Base-by-base conservation (phyloP, 306 rosid genomes). In the Sindora glabra region DNA sequence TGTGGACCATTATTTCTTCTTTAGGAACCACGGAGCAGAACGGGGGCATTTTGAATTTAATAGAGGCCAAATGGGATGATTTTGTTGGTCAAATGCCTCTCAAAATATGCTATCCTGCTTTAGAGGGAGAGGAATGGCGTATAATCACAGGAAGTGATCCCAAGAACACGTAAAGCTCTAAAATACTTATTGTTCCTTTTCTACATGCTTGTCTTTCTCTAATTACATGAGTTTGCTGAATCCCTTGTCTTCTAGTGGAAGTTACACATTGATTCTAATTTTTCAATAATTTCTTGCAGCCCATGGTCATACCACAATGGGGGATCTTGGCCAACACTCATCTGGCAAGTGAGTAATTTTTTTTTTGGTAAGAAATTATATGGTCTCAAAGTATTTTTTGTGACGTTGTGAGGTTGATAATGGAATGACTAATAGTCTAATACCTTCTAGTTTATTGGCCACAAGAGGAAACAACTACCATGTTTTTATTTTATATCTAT, bases 231-330 rank as follows among this genome's bases (percentile, higher is more conserved):
- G 33, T 56, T 50, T 67, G 44, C 33, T 27, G 21, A 22, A 25
- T 47, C 6, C 42, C 24, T 11, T 40, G 17, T 15, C 57, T 51
- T 16, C 11, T 3, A 11, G 42, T 58, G 9, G 34, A 50, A 56
- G 39, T 32, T 38, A 16, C 54, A 3, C 26, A 19, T 38, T 30
- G 27, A 51, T 59, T 23, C 75, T 46, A 47, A 73, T 49, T 60
- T n/a, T 40, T 62, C 21, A 40, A 25, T 53, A 53, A 54, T 56
- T 67, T 51, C 62, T 72, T 74, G 80, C 83, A 90, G 95, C 65
- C 86, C 94, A 9, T 90, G 97, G 97, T 90, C 97, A 59, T 90
- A 86, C 74, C 97, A 90, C 57, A 90, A 90, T 45, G 97, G 94
- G 5, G 95, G 97, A 36, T 86, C 97, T 24, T 90, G 97, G 95